phyloP scores from a whole-genome alignment of 2,329 filamentous ascomycete species.

The Fonsecaea multimorphosa region DNA sequence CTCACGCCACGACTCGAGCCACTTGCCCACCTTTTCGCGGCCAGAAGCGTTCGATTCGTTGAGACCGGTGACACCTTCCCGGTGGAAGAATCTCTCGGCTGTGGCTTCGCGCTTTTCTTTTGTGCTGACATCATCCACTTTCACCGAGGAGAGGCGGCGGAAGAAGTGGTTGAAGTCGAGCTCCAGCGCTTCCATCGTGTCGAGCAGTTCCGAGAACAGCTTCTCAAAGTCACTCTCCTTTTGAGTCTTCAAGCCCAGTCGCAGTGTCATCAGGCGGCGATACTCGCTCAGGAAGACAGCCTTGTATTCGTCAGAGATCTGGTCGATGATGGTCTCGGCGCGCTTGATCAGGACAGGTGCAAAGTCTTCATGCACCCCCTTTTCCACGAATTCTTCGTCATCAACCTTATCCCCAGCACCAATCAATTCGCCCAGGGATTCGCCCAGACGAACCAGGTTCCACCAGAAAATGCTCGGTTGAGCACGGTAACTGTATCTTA shows the following conservation, averaged over 20 bases:
- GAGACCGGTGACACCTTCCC: slow-evolving; percentile 68
- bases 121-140: slow-evolving; percentile 67
- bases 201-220: slow-evolving; percentile 81
- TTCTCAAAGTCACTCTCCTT: slow-evolving; percentile 77
- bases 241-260: slow-evolving; percentile 75
- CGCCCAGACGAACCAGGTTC: slow-evolving; percentile 91
- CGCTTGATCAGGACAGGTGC: slow-evolving; percentile 74
- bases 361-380: slow-evolving; percentile 74
- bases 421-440: slow-evolving; percentile 85
- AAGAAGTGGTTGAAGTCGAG: slow-evolving; percentile 97
- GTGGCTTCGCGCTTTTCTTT: slow-evolving; percentile 67
- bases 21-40: slow-evolving; percentile 71
- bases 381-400: slow-evolving; percentile 69
- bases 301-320: slow-evolving; percentile 85
- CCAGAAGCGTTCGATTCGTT: slow-evolving; percentile 68
- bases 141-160: slow-evolving; percentile 72
- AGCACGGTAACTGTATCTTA: slow-evolving; percentile 90
- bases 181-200: slow-evolving; percentile 79
- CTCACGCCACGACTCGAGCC: slow-evolving; percentile 79
- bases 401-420: slow-evolving; percentile 78
- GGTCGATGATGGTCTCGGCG: slow-evolving; percentile 82
- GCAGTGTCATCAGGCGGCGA: slow-evolving; percentile 78
- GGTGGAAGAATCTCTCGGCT: slow-evolving; percentile 79
- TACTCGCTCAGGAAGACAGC: slow-evolving; percentile 88
- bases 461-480: slow-evolving; percentile 98